Evolutionary conservation across 2,329 filamentous ascomycete genomes (phyloP).

Genomic region (Colletotrichum gloeosporioides): DNA sequence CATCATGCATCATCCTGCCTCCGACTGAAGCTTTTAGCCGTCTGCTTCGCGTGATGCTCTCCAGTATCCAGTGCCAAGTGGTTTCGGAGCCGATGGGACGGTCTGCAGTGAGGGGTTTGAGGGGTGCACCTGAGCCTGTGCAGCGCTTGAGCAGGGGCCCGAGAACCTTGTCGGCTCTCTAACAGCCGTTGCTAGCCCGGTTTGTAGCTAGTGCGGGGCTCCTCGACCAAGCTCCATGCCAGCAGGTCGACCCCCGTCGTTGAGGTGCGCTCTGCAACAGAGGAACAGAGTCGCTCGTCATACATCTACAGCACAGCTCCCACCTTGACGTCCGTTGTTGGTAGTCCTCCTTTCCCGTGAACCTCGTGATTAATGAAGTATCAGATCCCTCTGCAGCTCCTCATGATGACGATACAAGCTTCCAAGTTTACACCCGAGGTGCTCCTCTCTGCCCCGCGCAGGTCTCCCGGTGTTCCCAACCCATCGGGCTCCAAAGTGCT

Average conservation of each 20-base stretch:
- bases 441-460: constrained; percentile 76
- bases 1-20: not conserved
- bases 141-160: not conserved
- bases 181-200: constrained; percentile 9
- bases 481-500: constrained; percentile 65
- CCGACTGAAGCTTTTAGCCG: not conserved
- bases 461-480: constrained; percentile 75
- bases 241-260: not conserved
- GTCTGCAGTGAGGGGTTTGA: not conserved
- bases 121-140: not conserved
- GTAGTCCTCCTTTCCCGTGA: not conserved
- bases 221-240: constrained; percentile 14
- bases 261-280: not conserved
- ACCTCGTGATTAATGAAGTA: not conserved
- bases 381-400: not conserved
- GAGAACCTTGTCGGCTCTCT: constrained; percentile 16
- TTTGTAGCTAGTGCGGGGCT: constrained; percentile 23
- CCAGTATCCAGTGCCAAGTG: not conserved
- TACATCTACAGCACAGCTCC: constrained; percentile 1
- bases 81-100: constrained; percentile 2
- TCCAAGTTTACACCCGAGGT: constrained; percentile 79
- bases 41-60: not conserved
- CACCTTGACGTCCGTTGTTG: not conserved
- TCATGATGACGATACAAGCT: constrained; percentile 71
- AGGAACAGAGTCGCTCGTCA: not conserved